Conservation (phyloP, 2,329 filamentous ascomycete genomes). For the Botrytis pseudocinerea region DNA sequence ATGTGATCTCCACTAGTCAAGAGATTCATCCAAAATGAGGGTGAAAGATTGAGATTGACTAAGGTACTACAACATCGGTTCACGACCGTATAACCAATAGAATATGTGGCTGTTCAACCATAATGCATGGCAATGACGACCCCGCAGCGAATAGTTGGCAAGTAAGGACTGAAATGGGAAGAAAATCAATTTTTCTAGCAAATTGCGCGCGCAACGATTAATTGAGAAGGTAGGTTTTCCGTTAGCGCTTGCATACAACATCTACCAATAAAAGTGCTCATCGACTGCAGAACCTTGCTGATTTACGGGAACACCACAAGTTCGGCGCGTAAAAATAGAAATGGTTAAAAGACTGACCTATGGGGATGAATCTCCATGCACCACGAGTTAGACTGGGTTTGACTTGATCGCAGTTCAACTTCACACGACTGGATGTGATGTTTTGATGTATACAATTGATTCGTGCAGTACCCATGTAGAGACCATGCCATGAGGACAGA, state of each 20-base stretch:
- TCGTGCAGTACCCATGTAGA: slow-evolving; percentile 15
- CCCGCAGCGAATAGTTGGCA: slow-evolving; percentile 17
- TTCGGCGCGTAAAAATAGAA: slow-evolving; percentile 25
- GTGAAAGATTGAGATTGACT: not conserved
- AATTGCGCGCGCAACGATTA: slow-evolving; percentile 24
- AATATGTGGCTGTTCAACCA: slow-evolving; percentile 4
- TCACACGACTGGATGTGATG: slow-evolving; percentile 23
- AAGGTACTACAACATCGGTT: slow-evolving; percentile 16
- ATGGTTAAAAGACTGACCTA: not conserved
- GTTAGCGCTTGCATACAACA: slow-evolving; percentile 21
- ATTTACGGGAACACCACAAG: slow-evolving; percentile 2
- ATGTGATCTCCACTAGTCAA: not conserved
- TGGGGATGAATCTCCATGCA: not conserved
- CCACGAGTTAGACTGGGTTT: slow-evolving; percentile 16
- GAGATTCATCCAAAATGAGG: slow-evolving; percentile 13
- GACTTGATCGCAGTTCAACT: slow-evolving; percentile 1
- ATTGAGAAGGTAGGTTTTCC: not conserved
- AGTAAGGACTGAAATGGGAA: not conserved
- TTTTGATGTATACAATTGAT: not conserved
- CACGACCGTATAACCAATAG: slow-evolving; percentile 15
- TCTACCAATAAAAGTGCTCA: slow-evolving; percentile 16
- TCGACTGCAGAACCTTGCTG: slow-evolving; percentile 17
- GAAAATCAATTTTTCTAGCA: slow-evolving; percentile 9
- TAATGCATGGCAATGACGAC: slow-evolving; percentile 3
- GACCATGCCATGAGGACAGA: not conserved